Base-by-base conservation (phyloP, 2,329 filamentous ascomycete genomes). In the Cladophialophora psammophila region DNA sequence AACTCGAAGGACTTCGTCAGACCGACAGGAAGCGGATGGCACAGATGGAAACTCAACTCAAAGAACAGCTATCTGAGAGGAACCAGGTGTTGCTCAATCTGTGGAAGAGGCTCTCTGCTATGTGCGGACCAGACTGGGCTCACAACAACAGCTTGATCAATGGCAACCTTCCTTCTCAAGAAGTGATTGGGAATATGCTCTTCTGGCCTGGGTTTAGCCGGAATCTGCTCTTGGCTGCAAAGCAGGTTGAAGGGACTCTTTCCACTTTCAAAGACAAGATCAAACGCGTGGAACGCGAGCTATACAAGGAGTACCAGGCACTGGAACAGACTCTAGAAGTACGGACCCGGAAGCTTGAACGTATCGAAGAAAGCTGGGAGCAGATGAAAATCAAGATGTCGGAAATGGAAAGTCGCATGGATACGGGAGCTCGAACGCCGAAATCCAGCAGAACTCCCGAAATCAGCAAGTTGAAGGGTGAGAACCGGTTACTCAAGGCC, bases 111-210 rank as follows among this genome's bases (percentile, higher is more conserved):
- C 85, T 99, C 8, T 94, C 92, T 3, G 85, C 88, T 0, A 85
- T 98, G 52, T 98, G 95, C 74, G 95, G 95, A 10, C 86, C 88
- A 0, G 95, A 98, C 75, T 99, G 95, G 94, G 88, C 91, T 4
- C 91, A 97, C 77, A 89, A 90, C 74, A 94, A 98, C 78, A 91
- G 90, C 64, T 87, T 97, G 31, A 91, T 98, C 75, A 94, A 95
- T 74, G 92, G 93, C 20, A 91, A 94, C 67, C 81, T 96, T 6
- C 93, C 94, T 0, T 93, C 91, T 12, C 85, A 96, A 38, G 94
- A 97, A 74, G 89, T 93, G 13, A 91, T 99, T 68, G 88, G 90
- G 0, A 94, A 90, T 58, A 93, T 95, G 79, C 85, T 98, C 4
- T 83, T 83, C 73, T 83, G 80, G 80, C 90, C 91, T 0, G 92